Conservation (phyloP, 2,329 filamentous ascomycete genomes). For the Emergomyces orientalis region DNA sequence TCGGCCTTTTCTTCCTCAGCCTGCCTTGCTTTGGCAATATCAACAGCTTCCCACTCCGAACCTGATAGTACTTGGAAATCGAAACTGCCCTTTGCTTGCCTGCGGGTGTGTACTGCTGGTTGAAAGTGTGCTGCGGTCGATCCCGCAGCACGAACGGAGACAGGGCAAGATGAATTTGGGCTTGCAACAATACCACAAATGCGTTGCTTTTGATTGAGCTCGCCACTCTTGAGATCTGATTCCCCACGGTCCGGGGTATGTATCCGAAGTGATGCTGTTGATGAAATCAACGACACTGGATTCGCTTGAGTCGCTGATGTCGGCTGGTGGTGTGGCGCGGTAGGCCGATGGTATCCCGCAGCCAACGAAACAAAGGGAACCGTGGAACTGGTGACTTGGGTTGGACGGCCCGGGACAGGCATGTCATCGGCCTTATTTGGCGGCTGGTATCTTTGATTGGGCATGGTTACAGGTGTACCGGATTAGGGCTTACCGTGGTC, state of each 20-base stretch:
- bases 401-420: background rate
- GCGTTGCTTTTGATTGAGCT: background rate
- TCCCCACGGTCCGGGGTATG: background rate
- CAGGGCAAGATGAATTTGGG: background rate
- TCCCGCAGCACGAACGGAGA: background rate
- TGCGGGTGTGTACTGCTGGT: slow-evolving; percentile 9
- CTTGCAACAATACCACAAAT: background rate
- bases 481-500: slow-evolving; percentile 2
- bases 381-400: slow-evolving; percentile 4
- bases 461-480: background rate
- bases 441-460: slow-evolving; percentile 1
- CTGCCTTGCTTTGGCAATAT: slow-evolving; percentile 16
- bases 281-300: background rate
- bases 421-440: slow-evolving; percentile 2
- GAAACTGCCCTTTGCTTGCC: background rate
- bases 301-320: background rate
- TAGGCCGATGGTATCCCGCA: background rate
- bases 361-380: slow-evolving; percentile 1
- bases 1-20: background rate
- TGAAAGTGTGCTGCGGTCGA: background rate
- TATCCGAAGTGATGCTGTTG: background rate
- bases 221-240: background rate
- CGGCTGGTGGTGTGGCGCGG: background rate
- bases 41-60: slow-evolving; percentile 23
- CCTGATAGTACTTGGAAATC: background rate